Evolutionary conservation across 2,329 filamentous ascomycete species (phyloP), one percentile per base, ranked within the genome.

Genomic region (Macrophomina pseudophaseolina): DNA sequence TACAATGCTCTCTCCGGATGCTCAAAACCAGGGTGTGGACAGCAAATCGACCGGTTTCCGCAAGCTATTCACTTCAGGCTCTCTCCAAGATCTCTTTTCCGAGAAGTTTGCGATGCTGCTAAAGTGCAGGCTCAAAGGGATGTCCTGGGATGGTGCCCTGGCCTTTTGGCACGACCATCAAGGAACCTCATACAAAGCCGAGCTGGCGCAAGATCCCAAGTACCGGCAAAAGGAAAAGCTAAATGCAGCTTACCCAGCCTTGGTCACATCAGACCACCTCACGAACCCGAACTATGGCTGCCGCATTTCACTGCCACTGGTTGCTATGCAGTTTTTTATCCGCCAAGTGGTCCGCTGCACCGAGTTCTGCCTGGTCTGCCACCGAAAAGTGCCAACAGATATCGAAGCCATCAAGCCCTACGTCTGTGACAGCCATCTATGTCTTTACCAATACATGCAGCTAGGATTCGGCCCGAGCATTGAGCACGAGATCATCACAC

Each of bases 281-380:
- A 69, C 67, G 2, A 75, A 80, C 33, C 69, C 46, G 3, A 51
- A 68, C 1, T 59, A 64, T 2, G 53, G 72, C 1, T 71, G 77
- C n/a, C 67, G 75, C 12, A 72, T 82, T 53, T 88, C 86, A 1
- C 81, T 89, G 40, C 86, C 86, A 6, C 77, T 88, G 3, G 76
- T 87, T 2, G 83, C 82, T 1, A 91, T 92, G 84, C 91, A 96
- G 70, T 95, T 94, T 71, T 84, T 88, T 0, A 81, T 97, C 32
- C 88, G 90, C 1, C 91, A 93, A 72, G 88, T 97, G 68, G 86
- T 91, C 7, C 89, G 88, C 67, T 97, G 92, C 75, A 93, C 91
- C 0, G 89, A 95, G 64, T 97, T 94, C 76, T 97, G 94, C 76
- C 85, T 97, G 65, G 88, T 94, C 30, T 97, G 94, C 73, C 91